Base-by-base conservation (phyloP, 371 early-diverging fungal species). In the Dichotomocladium elegans region DNA sequence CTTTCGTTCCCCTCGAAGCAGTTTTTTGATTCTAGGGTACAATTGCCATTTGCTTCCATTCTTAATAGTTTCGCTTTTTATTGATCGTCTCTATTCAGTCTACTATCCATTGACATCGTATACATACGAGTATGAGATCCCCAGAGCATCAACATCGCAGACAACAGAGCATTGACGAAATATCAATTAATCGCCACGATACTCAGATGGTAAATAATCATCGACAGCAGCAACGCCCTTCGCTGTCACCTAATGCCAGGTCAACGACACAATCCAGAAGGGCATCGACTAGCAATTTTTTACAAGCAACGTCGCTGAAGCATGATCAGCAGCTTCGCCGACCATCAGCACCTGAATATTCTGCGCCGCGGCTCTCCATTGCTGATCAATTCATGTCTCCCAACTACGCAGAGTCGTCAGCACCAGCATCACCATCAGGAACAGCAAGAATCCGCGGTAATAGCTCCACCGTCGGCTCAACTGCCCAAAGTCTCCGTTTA, bases 351-450 rank as follows among this genome's bases (percentile, higher is more conserved):
- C 54, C 54, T 11, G 51, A 40, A 27, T 26, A 37, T 27, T 27
- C 35, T 9, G 41, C 28, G 9, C 29, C 40, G 28, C 42, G 51
- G 6, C 27, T 34, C 24, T 68, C 72, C 8, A 72, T 72, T 55
- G 72, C 73, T 6, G 69, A 73, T 33, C 53, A 62, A n/a, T 73
- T 73, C 37, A 69, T 69, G 70, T 51, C 44, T 12, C 47, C 51
- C 14, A 53, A 30, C 37, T 51, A 51, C 33, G n/a, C n/a, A n/a
- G n/a, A n/a, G n/a, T n/a, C n/a, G n/a, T 12, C 37, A 1, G 17
- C 43, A 8, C 31, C 51, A 41, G 35, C 55, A 6, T 41, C 35
- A 21, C 34, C 61, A 27, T 22, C 47, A 30, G 37, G 47, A 17
- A 37, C 37, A 37, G 21, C 17, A 5, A 21, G 21, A 9, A 2